Conservation (phyloP, 495 filamentous ascomycete genomes). For the Diplogelasinospora grovesii region DNA sequence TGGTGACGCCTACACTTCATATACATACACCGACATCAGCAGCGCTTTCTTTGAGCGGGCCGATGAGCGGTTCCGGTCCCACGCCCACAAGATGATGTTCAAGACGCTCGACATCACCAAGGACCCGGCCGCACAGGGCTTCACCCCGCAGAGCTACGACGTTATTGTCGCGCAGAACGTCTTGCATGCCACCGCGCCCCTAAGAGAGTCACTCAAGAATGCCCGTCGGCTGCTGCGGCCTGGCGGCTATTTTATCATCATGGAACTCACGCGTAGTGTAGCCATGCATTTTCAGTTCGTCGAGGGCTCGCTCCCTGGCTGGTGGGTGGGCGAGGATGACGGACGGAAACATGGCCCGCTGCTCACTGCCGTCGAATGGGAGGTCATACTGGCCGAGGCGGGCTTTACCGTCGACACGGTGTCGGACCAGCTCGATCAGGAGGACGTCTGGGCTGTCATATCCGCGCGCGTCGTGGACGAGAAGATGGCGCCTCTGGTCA, state of each 20-base stretch:
- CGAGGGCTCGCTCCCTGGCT: slow-evolving; percentile 36
- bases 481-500: too few species aligned
- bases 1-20: slow-evolving; percentile 13
- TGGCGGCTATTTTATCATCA: slow-evolving; percentile 41
- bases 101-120: slow-evolving; percentile 37
- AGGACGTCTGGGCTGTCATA: slow-evolving; percentile 25
- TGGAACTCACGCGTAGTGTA: slow-evolving; percentile 32
- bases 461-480: slow-evolving; percentile 19
- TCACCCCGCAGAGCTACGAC: slow-evolving; percentile 37
- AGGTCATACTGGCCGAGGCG: too few species aligned
- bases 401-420: too few species aligned
- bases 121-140: slow-evolving; percentile 34
- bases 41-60: slow-evolving; percentile 29
- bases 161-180: slow-evolving; percentile 36
- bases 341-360: slow-evolving; percentile 27
- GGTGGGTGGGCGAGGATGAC: slow-evolving; percentile 45
- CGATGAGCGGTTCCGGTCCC: slow-evolving; percentile 23
- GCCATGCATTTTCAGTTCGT: slow-evolving; percentile 28
- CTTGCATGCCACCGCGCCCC: slow-evolving; percentile 39
- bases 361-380: slow-evolving; percentile 30
- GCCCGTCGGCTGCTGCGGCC: slow-evolving; percentile 39
- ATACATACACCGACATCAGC: slow-evolving; percentile 45
- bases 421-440: too few species aligned
- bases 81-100: slow-evolving; percentile 34
- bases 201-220: slow-evolving; percentile 35